Base-by-base conservation (phyloP, 371 early-diverging fungal genomes). In the Rhizopus sp. region DNA sequence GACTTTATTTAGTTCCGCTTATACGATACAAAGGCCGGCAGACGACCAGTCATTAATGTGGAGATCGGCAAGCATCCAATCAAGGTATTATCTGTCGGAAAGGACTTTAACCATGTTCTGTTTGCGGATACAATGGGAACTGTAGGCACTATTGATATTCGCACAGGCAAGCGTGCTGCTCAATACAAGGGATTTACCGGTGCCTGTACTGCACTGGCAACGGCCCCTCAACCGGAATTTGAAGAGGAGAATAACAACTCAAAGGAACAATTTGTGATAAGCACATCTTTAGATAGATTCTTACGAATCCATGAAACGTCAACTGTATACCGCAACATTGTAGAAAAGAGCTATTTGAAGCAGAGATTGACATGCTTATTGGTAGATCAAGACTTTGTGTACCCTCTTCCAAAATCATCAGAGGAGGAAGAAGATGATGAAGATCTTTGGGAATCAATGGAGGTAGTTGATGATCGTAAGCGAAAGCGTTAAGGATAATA, bases 321-420 rank as follows among this genome's bases (percentile, higher is more conserved):
- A 9, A 84, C 83, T 9, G 71, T 71, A 35, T 74, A 81, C 29
- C 75, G 88, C 37, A 72, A 82, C 44, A 53, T 88, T 50, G 63
- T 84, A 7, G 75, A 88, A 29, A 89, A 90, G 60, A 80, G 81
- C 6, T 95, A 93, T 59, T 65, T 93, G 49, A 95, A 93, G 73
- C 93, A 93, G 65, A 74, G 90, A 7, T 73, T 93, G 53, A 86
- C 87, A 3, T 69, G 80, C 23, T 62, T 95, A 0, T 57, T 89
- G 31, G 85, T 88, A 54, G 93, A 92, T 55, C 69, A 72, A 46
- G 60, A 54, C 2, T 72, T 60, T 49, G 80, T 85, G 53, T 73
- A 66, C 15, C 67, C 66, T 55, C 72, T 75, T 31, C 50, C 73
- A 53, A 59, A 69, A 53, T 48, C 62, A 54, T 55, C 67, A 46